Evolutionary conservation across 306 rosid species (phyloP), one percentile per base, ranked within the genome.

Genomic region (Quercus agrifolia): DNA sequence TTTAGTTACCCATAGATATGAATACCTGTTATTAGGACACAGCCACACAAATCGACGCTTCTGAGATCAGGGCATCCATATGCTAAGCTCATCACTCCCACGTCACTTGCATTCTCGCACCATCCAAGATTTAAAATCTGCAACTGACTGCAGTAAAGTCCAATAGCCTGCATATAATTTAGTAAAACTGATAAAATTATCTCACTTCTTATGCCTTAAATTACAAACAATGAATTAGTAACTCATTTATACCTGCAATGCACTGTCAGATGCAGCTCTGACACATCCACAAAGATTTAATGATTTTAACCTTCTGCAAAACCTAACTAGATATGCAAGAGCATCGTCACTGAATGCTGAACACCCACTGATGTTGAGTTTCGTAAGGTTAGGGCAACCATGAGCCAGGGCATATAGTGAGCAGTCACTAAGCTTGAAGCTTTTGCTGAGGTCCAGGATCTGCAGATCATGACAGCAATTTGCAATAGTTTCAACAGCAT

Each of bases 381-480:
- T 88, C 17, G 82, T 82, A 54, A 96, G 97, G 74, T 89, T 87
- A 4, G 62, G 89, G 72, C 99, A 96, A 31, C 97, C 98, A 58
- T 23, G 88, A 41, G 98, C 94, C 31, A 96, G 67, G 68, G 93
- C 89, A 72, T 84, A 85, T 3, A 96, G 81, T 57, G 99, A 96
- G 19, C 78, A 14, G 78, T 93, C 99, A 3, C 86, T 87, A 66
- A 96, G 98, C 86, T 83, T 93, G 89, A 93, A 96, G 81, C 99
- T 91, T 88, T 93, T 96, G 88, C 99, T 93, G 31, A 96, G 96
- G 86, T 96, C 97, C 82, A 96, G 89, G 75, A 89, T 85, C 90
- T 96, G 99, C 81, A 96, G 86, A 73, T 90, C 98, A 59, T 74
- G 89, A 73, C 93, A 96, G 85, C 62, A 89, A 68, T 86, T 83